Evolutionary conservation across 768 basidiomycete species (phyloP).

Genomic region (Leccinum subgranulosum): DNA sequence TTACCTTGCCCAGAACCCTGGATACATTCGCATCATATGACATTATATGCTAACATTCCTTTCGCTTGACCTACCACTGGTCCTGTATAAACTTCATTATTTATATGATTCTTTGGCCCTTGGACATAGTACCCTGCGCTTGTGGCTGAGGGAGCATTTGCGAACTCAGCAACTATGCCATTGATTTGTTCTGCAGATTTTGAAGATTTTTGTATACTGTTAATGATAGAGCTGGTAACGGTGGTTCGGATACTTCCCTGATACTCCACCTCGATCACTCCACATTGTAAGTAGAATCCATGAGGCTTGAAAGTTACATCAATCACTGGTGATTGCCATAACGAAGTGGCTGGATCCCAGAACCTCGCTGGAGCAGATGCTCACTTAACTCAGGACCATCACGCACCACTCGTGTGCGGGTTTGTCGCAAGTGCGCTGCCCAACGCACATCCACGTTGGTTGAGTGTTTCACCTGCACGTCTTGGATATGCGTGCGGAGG

Average conservation of each 20-base stretch:
- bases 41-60: not conserved
- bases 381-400: not conserved
- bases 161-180: not conserved
- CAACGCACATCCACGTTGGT: not conserved
- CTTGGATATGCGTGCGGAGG: not conserved
- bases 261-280: not conserved
- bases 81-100: not conserved
- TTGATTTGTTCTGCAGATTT: not conserved
- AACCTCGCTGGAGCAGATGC: not conserved
- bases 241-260: not conserved
- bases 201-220: not conserved
- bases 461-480: not conserved
- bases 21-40: conserved; percentile 1
- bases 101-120: not conserved
- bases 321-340: not conserved
- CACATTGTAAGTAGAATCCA: not conserved
- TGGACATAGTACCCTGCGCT: not conserved
- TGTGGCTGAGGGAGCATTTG: not conserved
- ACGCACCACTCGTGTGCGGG: not conserved
- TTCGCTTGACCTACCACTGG: not conserved
- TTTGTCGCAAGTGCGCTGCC: not conserved
- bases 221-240: not conserved
- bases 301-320: not conserved
- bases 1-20: not conserved
- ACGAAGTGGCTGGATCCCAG: not conserved